Conservation (phyloP, 805 yeast genomes). For the Kluyveromyces siamensis region DNA sequence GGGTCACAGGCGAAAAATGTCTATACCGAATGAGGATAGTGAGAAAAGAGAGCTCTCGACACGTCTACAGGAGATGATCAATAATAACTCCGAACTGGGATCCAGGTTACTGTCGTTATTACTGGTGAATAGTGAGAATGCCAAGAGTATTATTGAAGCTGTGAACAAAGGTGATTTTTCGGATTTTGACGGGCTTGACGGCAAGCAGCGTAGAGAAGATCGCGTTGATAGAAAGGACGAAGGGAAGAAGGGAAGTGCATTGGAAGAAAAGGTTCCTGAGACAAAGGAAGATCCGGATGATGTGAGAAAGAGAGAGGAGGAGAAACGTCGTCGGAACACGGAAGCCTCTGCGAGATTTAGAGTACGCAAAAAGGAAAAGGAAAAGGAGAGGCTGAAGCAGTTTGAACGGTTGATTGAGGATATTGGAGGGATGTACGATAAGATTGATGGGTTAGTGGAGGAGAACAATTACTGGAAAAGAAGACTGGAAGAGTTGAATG, state of each 20-base stretch:
- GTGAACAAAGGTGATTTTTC: slow-evolving; percentile 15
- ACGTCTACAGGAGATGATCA: slow-evolving; percentile 16
- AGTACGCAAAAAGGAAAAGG: slow-evolving; percentile 32
- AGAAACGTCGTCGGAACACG: slow-evolving; percentile 79
- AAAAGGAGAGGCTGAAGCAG: slow-evolving; percentile 15
- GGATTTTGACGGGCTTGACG: slow-evolving; percentile 3
- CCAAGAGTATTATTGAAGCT: slow-evolving; percentile 22
- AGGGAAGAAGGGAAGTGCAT: not conserved
- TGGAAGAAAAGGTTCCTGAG: not conserved
- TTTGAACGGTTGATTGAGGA: slow-evolving; percentile 13
- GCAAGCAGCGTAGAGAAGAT: not conserved
- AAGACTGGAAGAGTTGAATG: slow-evolving; percentile 19
- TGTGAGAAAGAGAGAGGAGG: slow-evolving; percentile 28
- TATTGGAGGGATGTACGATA: slow-evolving; percentile 15
- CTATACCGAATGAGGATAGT: not conserved
- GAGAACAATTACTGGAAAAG: slow-evolving; percentile 26
- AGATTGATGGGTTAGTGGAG: slow-evolving; percentile 15
- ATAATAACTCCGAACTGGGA: slow-evolving; percentile 23
- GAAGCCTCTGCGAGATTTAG: slow-evolving; percentile 94
- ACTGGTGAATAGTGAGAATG: slow-evolving; percentile 23
- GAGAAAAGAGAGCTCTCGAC: slow-evolving; percentile 8
- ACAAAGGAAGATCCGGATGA: slow-evolving; percentile 3
- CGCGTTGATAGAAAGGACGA: not conserved
- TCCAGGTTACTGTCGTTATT: slow-evolving; percentile 22
- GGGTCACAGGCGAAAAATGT: not conserved